These are phyloP conservation scores for Rhizophagus sp. DNA, from an alignment of 192 early-diverging fungal genomes.

Conservation along the genomic window DNA sequence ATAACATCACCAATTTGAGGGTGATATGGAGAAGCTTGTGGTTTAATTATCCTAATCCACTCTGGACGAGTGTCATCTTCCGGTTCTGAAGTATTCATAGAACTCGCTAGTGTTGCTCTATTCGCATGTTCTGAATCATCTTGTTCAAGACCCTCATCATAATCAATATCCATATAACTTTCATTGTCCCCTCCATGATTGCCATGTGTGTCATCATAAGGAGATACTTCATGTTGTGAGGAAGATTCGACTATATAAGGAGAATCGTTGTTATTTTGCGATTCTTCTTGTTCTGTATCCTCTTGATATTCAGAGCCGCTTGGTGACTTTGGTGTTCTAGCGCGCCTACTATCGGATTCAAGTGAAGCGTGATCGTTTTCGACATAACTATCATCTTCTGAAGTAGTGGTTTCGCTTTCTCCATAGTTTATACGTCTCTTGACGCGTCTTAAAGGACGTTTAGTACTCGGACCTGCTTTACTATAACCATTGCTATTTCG, in stretches of 20 bases:
- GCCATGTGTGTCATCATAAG: neutral
- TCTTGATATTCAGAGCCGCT: neutral
- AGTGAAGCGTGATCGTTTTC: neutral
- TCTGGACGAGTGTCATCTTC: constrained; percentile 3
- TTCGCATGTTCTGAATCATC: neutral
- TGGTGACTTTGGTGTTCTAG: neutral
- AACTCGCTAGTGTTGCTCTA: neutral
- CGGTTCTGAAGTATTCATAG: neutral
- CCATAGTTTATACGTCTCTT: neutral
- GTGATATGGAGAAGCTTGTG: neutral
- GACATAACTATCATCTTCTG: neutral
- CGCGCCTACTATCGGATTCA: neutral
- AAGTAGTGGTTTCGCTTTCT: neutral
- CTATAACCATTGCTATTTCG: neutral
- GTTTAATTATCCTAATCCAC: constrained; percentile 1
- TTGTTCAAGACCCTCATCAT: neutral
- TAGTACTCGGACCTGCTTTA: neutral
- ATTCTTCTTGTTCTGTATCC: neutral
- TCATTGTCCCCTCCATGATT: neutral
- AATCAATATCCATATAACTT: neutral
- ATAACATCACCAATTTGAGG: neutral
- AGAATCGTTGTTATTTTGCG: neutral
- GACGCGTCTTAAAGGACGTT: neutral
- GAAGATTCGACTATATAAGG: neutral
- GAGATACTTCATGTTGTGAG: neutral